Evolutionary conservation across 1,139 yeast genomes (phyloP), one percentile per base, ranked within the genome.

Genomic region (Meyerozyma carpophila): DNA sequence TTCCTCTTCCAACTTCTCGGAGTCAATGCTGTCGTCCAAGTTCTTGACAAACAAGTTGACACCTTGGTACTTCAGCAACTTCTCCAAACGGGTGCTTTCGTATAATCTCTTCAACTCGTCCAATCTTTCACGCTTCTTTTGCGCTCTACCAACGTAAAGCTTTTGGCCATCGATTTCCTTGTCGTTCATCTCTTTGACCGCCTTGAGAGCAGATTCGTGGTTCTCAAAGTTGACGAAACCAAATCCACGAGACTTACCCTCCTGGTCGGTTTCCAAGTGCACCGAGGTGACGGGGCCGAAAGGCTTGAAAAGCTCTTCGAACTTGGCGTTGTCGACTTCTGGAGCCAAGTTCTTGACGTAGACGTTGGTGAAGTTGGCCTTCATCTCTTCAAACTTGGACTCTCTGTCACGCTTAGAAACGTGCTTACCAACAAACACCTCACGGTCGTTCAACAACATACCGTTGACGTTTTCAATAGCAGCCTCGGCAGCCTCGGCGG

Each of bases 391-490:
- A 63, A 87, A 78, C 76, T 89, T 90, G 59, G 95, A 84, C 73
- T 87, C 93, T 75, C 98, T 94, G 73, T 93, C 98, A 72, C 84
- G 87, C 74, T 81, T 89, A 55, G 96, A 77, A 56, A 91, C 77
- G 74, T 94, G 98, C 66, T 85, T 93, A 59, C 96, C 98, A 62
- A 93, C 99, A 65, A 70, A 93, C 50, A 93, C 97, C 76, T 89
- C 96, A 72, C 84, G 89, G 71, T 91, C 97, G 75, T 93, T 93
- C 75, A 94, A 81, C 65, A 88, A 80, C 98, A 94, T 93, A 73
- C 99, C 99, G 71, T 93, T 91, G 63, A 93, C 96, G 67, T 89
- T 90, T 75, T 89, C 95, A 67, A 94, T 90, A 57, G 98, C 98
- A 60, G 90, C 91, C 53, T 79, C 78, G 52, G 99, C 98, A 58